These are phyloP conservation scores for Tephrocybe sp. DNA, from an alignment of 768 basidiomycete species.

Conservation along the genomic window DNA sequence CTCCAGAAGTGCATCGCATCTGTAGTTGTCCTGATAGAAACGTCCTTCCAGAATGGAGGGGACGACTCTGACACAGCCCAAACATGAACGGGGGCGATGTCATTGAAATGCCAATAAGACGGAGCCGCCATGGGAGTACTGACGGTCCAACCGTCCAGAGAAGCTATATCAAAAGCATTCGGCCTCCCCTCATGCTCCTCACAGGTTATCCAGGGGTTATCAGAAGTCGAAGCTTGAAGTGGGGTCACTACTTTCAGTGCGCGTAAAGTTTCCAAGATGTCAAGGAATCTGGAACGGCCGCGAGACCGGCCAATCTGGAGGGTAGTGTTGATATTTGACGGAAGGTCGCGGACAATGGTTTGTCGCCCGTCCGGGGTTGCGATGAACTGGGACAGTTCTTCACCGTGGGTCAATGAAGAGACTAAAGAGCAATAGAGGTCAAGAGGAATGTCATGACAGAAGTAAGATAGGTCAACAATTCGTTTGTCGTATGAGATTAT, in stretches of 20 bases:
- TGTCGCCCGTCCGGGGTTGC: constrained; percentile 43
- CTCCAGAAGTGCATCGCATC: constrained; percentile 57
- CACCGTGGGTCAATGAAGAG: constrained; percentile 51
- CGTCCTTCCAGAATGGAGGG: constrained; percentile 55
- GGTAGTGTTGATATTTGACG: constrained; percentile 43
- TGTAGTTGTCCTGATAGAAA: constrained; percentile 35
- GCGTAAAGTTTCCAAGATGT: constrained; percentile 58
- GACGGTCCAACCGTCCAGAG: constrained; percentile 41
- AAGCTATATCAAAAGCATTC: constrained; percentile 41
- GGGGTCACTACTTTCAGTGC: constrained; percentile 60
- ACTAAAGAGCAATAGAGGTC: constrained; percentile 64
- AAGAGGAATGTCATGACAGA: constrained; percentile 63
- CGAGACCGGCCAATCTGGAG: constrained; percentile 61
- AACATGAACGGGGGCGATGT: constrained; percentile 52
- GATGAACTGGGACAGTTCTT: constrained; percentile 55
- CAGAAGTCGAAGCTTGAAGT: constrained; percentile 42
- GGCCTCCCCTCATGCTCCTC: constrained; percentile 40
- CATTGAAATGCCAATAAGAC: constrained; percentile 61
- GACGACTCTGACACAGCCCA: constrained; percentile 53
- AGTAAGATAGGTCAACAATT: constrained; percentile 59
- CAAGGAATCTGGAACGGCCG: constrained; percentile 57
- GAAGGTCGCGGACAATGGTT: constrained; percentile 51
- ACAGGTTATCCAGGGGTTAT: constrained; percentile 45
- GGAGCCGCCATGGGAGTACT: constrained; percentile 49
- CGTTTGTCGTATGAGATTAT: constrained; percentile 52